phyloP scores from a whole-genome alignment of 169 alveolate species.

The Plasmodium vivax region DNA sequence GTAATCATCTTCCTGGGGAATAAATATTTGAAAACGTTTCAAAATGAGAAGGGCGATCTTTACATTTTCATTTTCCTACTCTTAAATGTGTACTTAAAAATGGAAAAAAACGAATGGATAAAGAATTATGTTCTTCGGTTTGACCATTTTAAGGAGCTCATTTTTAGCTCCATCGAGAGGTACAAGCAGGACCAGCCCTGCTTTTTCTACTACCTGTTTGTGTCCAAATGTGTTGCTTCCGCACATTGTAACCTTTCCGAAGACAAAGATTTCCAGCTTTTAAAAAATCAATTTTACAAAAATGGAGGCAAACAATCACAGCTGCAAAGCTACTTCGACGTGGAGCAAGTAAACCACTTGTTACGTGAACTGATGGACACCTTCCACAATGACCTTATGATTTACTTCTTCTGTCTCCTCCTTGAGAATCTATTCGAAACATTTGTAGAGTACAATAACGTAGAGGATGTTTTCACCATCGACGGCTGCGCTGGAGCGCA shows the following conservation, averaged over 20 bases:
- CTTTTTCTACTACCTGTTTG: conserved; percentile 36
- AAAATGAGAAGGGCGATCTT: conserved; percentile 21
- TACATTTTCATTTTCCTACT: conserved; percentile 34
- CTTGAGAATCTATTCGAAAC: conserved; percentile 18
- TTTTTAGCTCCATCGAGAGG: conserved; percentile 18
- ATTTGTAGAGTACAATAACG: conserved; percentile 1
- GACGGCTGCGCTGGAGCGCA: neutral
- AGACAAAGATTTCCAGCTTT: conserved; percentile 11
- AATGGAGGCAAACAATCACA: neutral
- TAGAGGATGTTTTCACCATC: conserved; percentile 33
- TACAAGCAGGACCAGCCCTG: conserved; percentile 41
- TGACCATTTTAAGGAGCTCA: conserved; percentile 21
- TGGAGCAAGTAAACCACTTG: neutral
- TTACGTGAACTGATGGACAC: conserved; percentile 16
- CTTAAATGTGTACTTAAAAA: conserved; percentile 38
- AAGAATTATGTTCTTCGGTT: conserved; percentile 18
- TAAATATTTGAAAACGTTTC: conserved; percentile 26
- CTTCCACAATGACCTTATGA: conserved; percentile 36
- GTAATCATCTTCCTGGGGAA: conserved; percentile 33
- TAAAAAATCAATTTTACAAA: conserved; percentile 12
- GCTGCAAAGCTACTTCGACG: neutral
- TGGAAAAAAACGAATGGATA: conserved; percentile 51
- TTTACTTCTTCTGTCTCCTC: conserved; percentile 45
- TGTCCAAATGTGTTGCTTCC: conserved; percentile 11
- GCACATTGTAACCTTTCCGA: conserved; percentile 5